Evolutionary conservation across 495 filamentous ascomycete genomes (phyloP).

Genomic region (Chaetomidium leptoderma): DNA sequence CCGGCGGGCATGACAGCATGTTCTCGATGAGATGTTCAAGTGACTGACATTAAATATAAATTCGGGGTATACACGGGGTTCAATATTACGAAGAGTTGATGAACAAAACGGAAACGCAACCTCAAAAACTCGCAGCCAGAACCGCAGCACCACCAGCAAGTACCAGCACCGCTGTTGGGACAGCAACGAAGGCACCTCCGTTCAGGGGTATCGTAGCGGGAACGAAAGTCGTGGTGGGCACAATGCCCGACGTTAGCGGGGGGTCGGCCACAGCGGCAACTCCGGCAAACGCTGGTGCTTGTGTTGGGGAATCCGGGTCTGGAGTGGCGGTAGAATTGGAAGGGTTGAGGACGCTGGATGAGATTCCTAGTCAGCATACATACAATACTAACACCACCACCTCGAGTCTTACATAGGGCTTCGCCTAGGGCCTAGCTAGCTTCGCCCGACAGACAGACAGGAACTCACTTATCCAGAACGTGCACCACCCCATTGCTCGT

Average conservation of each 20-base stretch:
- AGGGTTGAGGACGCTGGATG: constrained; percentile 28
- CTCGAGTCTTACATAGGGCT: no score
- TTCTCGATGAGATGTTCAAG: no score
- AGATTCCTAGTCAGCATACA: neutral
- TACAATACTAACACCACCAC: neutral
- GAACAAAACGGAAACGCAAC: neutral
- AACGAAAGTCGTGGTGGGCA: constrained; percentile 36
- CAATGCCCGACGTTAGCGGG: constrained; percentile 43
- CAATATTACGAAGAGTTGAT: no score
- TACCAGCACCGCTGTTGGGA: constrained; percentile 8
- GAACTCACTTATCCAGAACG: constrained; percentile 46
- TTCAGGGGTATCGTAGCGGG: constrained; percentile 30
- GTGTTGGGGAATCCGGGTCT: constrained; percentile 30
- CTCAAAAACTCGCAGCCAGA: constrained; percentile 4
- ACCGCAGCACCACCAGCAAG: constrained; percentile 14
- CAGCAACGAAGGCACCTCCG: constrained; percentile 1
- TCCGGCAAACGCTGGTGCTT: constrained; percentile 37
- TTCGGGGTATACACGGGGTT: no score
- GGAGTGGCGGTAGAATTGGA: constrained; percentile 28
- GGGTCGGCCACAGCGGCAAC: constrained; percentile 22
- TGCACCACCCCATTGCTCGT: constrained; percentile 52
- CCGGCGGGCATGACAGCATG: no score
- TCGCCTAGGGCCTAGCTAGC: no score
- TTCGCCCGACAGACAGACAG: neutral
- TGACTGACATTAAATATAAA: no score